A percentile compares a stretch with the other conserved stretches of the same genome.
Evolutionary conservation across 208 protist species (phyloP).

Genomic region (Leishmania turanica): DNA sequence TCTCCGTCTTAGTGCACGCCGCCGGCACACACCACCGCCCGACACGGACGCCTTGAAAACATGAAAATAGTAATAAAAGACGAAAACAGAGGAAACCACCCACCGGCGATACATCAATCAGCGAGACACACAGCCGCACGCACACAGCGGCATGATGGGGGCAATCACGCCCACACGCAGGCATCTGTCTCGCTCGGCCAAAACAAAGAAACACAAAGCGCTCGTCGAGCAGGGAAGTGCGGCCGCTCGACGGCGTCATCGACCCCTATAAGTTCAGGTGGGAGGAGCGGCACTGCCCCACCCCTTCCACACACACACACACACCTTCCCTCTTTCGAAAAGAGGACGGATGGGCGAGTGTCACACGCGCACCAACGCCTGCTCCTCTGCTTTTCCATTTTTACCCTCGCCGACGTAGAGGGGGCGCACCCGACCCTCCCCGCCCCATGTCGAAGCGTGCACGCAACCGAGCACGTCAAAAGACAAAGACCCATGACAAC

Average conservation of each 20-base stretch:
- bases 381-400: not conserved
- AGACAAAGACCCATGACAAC: too few species aligned
- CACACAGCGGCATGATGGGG: too few species aligned
- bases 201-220: conserved; percentile 6
- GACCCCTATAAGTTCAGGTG: not conserved
- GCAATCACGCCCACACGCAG: not conserved
- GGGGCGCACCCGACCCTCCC: not conserved
- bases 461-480: not conserved
- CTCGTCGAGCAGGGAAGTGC: not conserved
- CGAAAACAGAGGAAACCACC: not conserved
- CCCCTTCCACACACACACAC: not conserved
- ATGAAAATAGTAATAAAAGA: conserved; percentile 8
- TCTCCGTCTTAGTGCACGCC: not conserved
- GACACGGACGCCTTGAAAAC: not conserved
- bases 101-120: conserved; percentile 7
- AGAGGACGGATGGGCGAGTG: not conserved
- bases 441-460: not conserved
- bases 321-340: not conserved
- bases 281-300: not conserved
- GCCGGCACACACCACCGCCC: not conserved
- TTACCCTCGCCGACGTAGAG: not conserved
- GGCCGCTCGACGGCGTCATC: not conserved
- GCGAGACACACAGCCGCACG: not conserved
- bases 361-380: not conserved
- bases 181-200: not conserved